A percentile compares a stretch with the other conserved stretches of the same genome.
These are phyloP conservation scores for Apiotrichum akiyoshidainum DNA, from an alignment of 1,284 basidiomycete genomes.

Conservation along the genomic window DNA sequence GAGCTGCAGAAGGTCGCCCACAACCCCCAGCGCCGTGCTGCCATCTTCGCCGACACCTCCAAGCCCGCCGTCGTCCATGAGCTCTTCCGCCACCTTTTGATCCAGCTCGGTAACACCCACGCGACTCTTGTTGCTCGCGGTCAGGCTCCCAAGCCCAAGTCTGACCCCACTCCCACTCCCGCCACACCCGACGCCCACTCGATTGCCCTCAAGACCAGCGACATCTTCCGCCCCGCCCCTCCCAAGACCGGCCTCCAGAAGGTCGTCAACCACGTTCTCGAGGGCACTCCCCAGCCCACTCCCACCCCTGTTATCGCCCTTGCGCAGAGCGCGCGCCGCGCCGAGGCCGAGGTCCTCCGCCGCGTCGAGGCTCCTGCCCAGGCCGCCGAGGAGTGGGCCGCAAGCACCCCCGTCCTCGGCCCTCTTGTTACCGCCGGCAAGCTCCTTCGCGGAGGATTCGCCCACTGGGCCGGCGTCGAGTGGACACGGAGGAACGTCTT, in stretches of 20 bases:
- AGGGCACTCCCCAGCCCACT: conserved; percentile 32
- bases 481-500: conserved; percentile 32
- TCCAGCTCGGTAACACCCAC: conserved; percentile 32
- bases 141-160: conserved; percentile 7
- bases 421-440: conserved; percentile 6
- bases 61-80: conserved; percentile 28
- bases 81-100: conserved; percentile 38
- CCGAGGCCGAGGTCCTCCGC: conserved; percentile 15
- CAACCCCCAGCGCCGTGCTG: conserved; percentile 26
- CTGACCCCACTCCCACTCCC: background rate
- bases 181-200: conserved; percentile 26
- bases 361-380: conserved; percentile 13
- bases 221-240: conserved; percentile 39
- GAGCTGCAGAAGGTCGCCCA: conserved; percentile 40
- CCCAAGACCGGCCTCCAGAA: conserved; percentile 28
- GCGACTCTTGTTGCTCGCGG: conserved; percentile 24
- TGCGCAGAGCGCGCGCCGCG: conserved; percentile 11
- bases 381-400: conserved; percentile 16
- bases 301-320: conserved; percentile 15
- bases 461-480: conserved; percentile 29
- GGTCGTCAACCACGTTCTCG: conserved; percentile 27
- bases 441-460: conserved; percentile 14
- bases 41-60: conserved; percentile 36
- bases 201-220: conserved; percentile 34
- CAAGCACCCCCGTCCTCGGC: conserved; percentile 12